Percentiles rank a stretch among this genome's conserved stretches.
Evolutionary conservation across 768 basidiomycete species (phyloP).

Genomic region (Chiua virens): DNA sequence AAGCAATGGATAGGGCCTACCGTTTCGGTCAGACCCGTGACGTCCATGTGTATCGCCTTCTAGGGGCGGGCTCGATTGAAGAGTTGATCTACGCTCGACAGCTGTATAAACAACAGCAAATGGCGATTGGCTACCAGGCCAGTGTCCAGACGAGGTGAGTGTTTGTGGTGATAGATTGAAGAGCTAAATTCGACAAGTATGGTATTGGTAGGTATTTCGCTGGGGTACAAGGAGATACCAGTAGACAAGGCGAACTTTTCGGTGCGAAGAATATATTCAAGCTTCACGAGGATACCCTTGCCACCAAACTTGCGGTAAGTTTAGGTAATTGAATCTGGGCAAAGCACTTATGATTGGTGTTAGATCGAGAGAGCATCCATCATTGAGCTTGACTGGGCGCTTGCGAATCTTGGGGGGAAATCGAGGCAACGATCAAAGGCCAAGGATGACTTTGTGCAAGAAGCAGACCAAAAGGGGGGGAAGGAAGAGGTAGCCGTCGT

Average conservation of each 20-base stretch:
- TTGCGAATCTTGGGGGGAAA: conserved; percentile 59
- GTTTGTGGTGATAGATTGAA: background rate
- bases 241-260: conserved; percentile 78
- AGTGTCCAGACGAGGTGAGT: conserved; percentile 76
- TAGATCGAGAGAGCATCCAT: conserved; percentile 80
- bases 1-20: conserved; percentile 87
- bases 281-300: conserved; percentile 64
- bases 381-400: conserved; percentile 77
- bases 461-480: conserved; percentile 45
- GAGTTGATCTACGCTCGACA: conserved; percentile 88
- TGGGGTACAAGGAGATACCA: conserved; percentile 77
- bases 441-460: conserved; percentile 43
- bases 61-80: conserved; percentile 86
- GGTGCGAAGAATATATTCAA: conserved; percentile 85
- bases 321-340: background rate
- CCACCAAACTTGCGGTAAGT: conserved; percentile 73
- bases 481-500: conserved; percentile 28
- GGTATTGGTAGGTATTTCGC: conserved; percentile 61
- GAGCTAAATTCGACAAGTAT: background rate
- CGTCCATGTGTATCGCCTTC: conserved; percentile 78
- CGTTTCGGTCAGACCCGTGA: conserved; percentile 86
- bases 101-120: conserved; percentile 91
- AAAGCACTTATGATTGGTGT: background rate
- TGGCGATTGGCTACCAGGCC: conserved; percentile 86
- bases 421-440: conserved; percentile 33